Base-by-base conservation (phyloP, 495 filamentous ascomycete species). In the Podospora fimiseda region DNA sequence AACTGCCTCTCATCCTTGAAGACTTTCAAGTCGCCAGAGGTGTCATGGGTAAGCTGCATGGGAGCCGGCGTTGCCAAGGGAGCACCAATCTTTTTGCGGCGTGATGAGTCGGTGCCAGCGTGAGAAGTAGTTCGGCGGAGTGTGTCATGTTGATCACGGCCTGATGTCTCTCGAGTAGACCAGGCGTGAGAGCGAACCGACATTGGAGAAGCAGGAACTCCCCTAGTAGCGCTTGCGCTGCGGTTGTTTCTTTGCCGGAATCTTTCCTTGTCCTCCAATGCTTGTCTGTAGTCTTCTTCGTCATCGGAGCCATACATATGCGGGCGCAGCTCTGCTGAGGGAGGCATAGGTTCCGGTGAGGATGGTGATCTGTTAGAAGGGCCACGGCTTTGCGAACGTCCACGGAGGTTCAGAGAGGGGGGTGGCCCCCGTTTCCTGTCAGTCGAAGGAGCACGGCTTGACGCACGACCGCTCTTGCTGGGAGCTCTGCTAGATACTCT, bases 281-380 rank as follows among this genome's bases (percentile, higher is more conserved):
- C 85, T 44, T 78, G 69, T 30, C 75, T 71, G 52, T 87, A 73
- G 9, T 84, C 83, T 27, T 78, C 78, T 56, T 85, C 82, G 39
- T 86, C 80, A 16, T 80, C 73, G 3, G 71, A 71, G 48, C 56
- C 59, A 22, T 70, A 62, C 22, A 66, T 70, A 43, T 75, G 71
- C 38, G 49, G 47, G 39, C 70, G 60, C 54, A 70, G 70, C 11
- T 57, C 64, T 16, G 64, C 66, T 7, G 74, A 70, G 68, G 90
- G 85, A 15, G 89, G 88, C 39, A 47, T 27, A 8, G 44, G 44
- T 24, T 89, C 66, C 15, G 90, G 89, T 2, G 87, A 90, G 0
- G 90, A 89, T 23, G 90, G 89, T 2, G 90, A 96, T 38, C 86
- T 70, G 43, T 75, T 71, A 21, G 85, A 81, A 2, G 74, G 74